Evolutionary conservation across 306 rosid species (phyloP).

Genomic region (Medicago ruthenica): DNA sequence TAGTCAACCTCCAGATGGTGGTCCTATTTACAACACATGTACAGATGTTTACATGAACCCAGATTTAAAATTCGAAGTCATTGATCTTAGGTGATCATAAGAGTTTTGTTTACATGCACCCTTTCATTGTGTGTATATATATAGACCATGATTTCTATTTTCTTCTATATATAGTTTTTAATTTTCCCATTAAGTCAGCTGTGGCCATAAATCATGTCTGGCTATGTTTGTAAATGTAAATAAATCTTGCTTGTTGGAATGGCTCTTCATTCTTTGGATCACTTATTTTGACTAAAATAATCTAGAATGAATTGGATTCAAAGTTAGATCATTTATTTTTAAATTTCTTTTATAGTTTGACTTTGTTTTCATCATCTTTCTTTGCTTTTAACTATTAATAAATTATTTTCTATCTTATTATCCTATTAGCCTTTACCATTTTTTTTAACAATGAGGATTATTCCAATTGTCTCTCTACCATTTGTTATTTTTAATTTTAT

Average conservation of each 20-base stretch:
- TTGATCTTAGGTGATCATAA: slow-evolving; percentile 78
- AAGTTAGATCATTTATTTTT: too few relatives aligned
- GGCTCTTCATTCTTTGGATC: slow-evolving; percentile 19
- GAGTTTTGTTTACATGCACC: slow-evolving; percentile 11
- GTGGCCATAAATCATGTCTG: slow-evolving; percentile 32
- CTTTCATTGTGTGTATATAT: slow-evolving; percentile 44
- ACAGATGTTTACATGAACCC: slow-evolving; percentile 97
- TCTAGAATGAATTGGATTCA: too few relatives aligned
- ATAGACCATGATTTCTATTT: not conserved
- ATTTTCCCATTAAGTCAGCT: slow-evolving; percentile 37
- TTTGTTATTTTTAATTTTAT: too few relatives aligned
- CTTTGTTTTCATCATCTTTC: too few relatives aligned
- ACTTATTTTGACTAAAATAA: too few relatives aligned
- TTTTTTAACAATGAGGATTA: not conserved
- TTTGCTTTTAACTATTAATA: not conserved
- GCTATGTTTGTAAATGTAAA: slow-evolving; percentile 43
- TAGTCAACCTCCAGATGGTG: slow-evolving; percentile 83
- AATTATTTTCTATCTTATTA: not conserved
- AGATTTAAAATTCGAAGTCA: slow-evolving; percentile 77
- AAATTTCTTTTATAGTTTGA: too few relatives aligned
- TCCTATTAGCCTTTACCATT: not conserved
- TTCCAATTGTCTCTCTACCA: not conserved
- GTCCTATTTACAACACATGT: slow-evolving; percentile 83
- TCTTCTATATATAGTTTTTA: slow-evolving; percentile 36
- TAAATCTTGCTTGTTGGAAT: slow-evolving; percentile 31